These are phyloP conservation scores for Phyllosticta paracitricarpa DNA, from an alignment of 2,329 filamentous ascomycete species.

Conservation along the genomic window DNA sequence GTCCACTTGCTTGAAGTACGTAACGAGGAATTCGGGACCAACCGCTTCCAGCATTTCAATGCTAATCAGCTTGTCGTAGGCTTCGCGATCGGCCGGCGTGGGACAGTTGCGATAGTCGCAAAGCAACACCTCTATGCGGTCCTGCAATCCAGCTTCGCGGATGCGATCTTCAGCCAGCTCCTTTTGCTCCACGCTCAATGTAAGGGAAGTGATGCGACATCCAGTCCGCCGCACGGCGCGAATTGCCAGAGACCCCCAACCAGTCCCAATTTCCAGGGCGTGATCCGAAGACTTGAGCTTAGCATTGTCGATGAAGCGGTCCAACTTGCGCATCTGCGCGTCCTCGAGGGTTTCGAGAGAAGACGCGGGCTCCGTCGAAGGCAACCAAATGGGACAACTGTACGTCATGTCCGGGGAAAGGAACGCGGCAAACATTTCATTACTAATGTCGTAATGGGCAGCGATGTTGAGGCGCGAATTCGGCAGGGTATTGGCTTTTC, in stretches of 20 bases:
- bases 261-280: conserved; percentile 65
- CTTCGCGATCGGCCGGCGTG: conserved; percentile 31
- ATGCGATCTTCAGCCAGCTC: conserved; percentile 57
- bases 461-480: conserved; percentile 54
- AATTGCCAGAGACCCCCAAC: conserved; percentile 67
- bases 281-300: conserved; percentile 55
- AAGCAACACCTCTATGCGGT: conserved; percentile 54
- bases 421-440: conserved; percentile 66
- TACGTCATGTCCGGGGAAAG: conserved; percentile 69
- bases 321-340: conserved; percentile 58
- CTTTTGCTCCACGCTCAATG: conserved; percentile 61
- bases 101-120: conserved; percentile 59
- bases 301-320: conserved; percentile 55
- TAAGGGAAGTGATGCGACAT: conserved; percentile 59
- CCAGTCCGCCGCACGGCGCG: conserved; percentile 55
- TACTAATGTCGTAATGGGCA: conserved; percentile 67
- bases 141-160: conserved; percentile 46
- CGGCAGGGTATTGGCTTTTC: conserved; percentile 37
- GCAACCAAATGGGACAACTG: conserved; percentile 58
- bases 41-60: conserved; percentile 74
- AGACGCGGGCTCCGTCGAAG: conserved; percentile 30
- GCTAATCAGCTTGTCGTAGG: conserved; percentile 62
- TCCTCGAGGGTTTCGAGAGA: conserved; percentile 49
- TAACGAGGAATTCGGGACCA: conserved; percentile 55
- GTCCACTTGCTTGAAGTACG: conserved; percentile 58